Evolutionary conservation across 148 eudicot genomes (phyloP).

Genomic region (Rhododendron mucronatum): DNA sequence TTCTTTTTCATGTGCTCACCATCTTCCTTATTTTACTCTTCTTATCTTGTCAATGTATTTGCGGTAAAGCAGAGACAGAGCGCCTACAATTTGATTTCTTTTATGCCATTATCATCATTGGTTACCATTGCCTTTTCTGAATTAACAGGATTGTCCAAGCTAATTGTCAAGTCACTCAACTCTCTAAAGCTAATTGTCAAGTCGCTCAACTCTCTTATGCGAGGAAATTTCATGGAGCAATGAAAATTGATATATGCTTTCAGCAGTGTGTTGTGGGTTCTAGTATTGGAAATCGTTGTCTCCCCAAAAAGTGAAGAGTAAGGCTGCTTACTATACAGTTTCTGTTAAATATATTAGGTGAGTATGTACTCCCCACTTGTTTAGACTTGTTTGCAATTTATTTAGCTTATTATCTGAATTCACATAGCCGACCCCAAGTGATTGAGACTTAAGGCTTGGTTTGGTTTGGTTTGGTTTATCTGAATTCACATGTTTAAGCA

Average conservation of each 20-base stretch:
- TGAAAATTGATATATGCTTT: neutral
- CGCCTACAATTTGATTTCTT: conserved; percentile 1
- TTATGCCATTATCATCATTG: neutral
- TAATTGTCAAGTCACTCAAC: too few relatives aligned
- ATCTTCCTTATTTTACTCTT: conserved; percentile 1
- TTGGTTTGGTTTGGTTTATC: neutral
- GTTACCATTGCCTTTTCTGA: neutral
- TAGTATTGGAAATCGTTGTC: neutral
- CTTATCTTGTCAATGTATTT: neutral
- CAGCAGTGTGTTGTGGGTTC: neutral
- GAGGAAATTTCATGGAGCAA: neutral
- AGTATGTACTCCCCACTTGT: neutral
- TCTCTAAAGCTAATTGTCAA: neutral
- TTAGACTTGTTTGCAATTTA: neutral
- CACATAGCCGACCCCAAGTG: neutral
- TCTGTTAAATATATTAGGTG: neutral
- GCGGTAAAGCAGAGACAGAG: neutral
- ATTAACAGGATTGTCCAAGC: neutral
- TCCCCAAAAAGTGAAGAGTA: neutral
- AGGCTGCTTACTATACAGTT: neutral
- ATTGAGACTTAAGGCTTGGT: too few relatives aligned
- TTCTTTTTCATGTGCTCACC: conserved; percentile 25
- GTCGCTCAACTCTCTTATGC: neutral
- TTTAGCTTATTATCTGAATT: neutral
- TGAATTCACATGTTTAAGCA: neutral